phyloP scores from a whole-genome alignment of 352 stramenopile species.

The Halophytophthora batemanensis region DNA sequence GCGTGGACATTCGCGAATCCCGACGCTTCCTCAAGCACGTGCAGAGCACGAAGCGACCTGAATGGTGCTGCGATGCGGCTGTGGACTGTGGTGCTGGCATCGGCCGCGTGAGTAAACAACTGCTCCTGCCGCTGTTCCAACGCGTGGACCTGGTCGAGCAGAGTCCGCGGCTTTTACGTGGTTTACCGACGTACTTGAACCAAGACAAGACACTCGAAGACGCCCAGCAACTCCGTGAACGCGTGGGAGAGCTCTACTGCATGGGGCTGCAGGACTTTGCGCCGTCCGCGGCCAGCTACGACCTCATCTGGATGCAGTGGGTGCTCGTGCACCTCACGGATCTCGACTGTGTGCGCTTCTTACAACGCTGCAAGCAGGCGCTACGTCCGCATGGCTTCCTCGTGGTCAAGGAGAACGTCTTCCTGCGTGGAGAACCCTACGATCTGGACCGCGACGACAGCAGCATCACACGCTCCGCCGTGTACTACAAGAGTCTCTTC shows the following conservation, averaged over 20 bases:
- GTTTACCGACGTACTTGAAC: slow-evolving; percentile 89
- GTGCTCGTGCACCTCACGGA: slow-evolving; percentile 95
- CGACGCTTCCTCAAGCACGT: slow-evolving; percentile 51
- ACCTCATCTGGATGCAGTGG: slow-evolving; percentile 98
- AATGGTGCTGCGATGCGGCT: slow-evolving; percentile 43
- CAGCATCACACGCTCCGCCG: slow-evolving; percentile 88
- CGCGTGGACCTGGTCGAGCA: slow-evolving; percentile 94
- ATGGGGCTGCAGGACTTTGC: slow-evolving; percentile 92
- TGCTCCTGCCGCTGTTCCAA: slow-evolving; percentile 88
- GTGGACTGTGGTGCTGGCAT: slow-evolving; percentile 92
- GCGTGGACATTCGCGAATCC: slow-evolving; percentile 77
- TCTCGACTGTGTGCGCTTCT: slow-evolving; percentile 91
- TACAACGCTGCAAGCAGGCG: slow-evolving; percentile 85
- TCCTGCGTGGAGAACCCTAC: slow-evolving; percentile 71
- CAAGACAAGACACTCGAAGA: slow-evolving; percentile 13
- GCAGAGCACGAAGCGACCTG: slow-evolving; percentile 32
- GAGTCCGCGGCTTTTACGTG: slow-evolving; percentile 87
- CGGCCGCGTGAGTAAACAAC: slow-evolving; percentile 92
- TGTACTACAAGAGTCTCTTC: slow-evolving; percentile 93
- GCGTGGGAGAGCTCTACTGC: slow-evolving; percentile 84
- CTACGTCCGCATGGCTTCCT: slow-evolving; percentile 57
- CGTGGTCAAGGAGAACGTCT: slow-evolving; percentile 91
- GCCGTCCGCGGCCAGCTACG: slow-evolving; percentile 71
- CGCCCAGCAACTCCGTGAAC: slow-evolving; percentile 14
- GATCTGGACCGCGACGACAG: slow-evolving; percentile 93